Base-by-base conservation (phyloP, 139 green algal species). In the Micractinium sp. region DNA sequence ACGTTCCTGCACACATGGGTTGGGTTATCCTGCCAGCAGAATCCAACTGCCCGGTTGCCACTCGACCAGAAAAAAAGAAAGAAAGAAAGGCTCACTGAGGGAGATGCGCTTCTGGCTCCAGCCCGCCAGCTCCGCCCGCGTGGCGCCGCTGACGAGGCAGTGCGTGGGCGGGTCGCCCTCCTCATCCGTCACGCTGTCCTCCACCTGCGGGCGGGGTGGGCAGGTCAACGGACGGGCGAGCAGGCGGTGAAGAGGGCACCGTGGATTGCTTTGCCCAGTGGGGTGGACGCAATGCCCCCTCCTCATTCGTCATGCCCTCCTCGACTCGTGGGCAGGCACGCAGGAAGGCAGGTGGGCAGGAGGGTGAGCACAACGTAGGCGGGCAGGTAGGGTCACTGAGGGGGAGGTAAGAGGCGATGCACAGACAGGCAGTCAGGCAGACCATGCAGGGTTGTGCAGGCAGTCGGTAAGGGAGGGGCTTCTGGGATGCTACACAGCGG, bases 131-230 rank as follows among this genome's bases (percentile, higher is more conserved):
- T 87, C 61, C 25, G 22, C 36, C 20, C 82, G 61, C 12, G 82
- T 87, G 63, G 82, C 61, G 38, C 82, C 82, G 35, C 63, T 87
- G 20, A 87, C 82, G 23, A 87, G 23, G 82, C 82, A 87, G 61
- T 78, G 63, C 3, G 19, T 61, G 61, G 63, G 82, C 14, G 82
- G 16, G 22, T 60, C 12, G 35, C 82, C 82, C 5, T 79, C 82
- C 36, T 87, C 82, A 7, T 60, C 82, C 23, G 12, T 36, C 82
- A 60, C 82, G 27, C 63, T 79, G 82, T 87, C 82, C 27, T 78
- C 61, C 35, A 87, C 63, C 82, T 87, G 63, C 77, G 61, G 20
- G 33, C 16, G 12, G 47, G 74, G n/a, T 12, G 1, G 73, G 13
- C 14, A 23, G n/a, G 69, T 27, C 69, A 16, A n/a, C n/a, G n/a